Percentiles rank a stretch among this genome's conserved stretches.
phyloP scores from a whole-genome alignment of 2,329 filamentous ascomycete species.

The Pseudogymnoascus sp. region DNA sequence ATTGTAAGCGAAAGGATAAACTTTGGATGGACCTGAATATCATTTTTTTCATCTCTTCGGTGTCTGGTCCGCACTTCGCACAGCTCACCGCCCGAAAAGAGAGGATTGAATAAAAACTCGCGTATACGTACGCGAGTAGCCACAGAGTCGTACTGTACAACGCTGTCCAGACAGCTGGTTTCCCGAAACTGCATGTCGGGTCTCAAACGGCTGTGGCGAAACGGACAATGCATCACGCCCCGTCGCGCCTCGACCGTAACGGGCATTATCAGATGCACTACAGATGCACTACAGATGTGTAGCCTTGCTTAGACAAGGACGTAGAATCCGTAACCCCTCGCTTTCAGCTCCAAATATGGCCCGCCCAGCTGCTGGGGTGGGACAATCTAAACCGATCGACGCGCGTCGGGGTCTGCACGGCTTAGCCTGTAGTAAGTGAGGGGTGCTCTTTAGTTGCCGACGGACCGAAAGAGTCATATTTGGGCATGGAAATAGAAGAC shows the following conservation, averaged over 20 bases:
- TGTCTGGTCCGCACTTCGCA: background rate
- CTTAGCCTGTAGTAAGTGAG: background rate
- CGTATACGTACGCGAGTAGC: background rate
- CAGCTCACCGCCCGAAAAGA: background rate
- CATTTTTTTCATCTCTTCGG: background rate
- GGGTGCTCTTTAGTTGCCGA: slow-evolving; percentile 1
- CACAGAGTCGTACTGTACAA: background rate
- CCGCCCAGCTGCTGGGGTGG: background rate
- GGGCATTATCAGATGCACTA: background rate
- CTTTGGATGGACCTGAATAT: background rate
- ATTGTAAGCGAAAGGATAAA: slow-evolving; percentile 1
- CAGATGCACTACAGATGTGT: background rate
- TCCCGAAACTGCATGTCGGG: background rate
- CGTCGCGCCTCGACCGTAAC: background rate
- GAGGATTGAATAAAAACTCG: background rate
- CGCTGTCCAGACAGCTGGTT: background rate
- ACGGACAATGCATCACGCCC: background rate
- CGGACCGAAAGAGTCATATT: background rate
- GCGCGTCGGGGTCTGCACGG: background rate
- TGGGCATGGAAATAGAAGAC: background rate
- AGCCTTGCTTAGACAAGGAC: background rate
- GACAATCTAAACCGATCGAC: background rate
- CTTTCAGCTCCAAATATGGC: background rate
- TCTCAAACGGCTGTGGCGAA: background rate
- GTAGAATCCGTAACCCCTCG: background rate